Evolutionary conservation across 1,139 yeast species (phyloP).

Genomic region (Yamadazyma blattariae): DNA sequence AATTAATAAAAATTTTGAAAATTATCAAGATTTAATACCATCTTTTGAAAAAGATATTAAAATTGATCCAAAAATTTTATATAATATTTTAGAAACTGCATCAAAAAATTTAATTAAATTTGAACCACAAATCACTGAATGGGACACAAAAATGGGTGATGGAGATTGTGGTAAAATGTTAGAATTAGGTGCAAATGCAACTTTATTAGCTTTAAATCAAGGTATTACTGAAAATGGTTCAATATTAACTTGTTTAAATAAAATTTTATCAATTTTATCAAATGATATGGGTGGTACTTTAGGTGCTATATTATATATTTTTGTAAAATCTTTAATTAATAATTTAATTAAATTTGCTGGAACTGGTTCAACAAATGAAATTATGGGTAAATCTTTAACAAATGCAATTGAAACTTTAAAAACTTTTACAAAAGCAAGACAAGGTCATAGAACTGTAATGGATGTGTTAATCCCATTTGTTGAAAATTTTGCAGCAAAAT

Average conservation of each 20-base stretch:
- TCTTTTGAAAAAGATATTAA: constrained; percentile 22
- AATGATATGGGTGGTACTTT: constrained; percentile 57
- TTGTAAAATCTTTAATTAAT: constrained; percentile 40
- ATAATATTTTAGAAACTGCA: constrained; percentile 29
- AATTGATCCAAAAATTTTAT: constrained; percentile 29
- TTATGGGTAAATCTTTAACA: constrained; percentile 25
- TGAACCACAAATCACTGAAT: constrained; percentile 47
- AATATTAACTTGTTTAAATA: constrained; percentile 26
- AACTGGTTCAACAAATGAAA: constrained; percentile 13
- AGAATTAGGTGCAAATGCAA: constrained; percentile 39
- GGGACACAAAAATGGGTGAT: constrained; percentile 52
- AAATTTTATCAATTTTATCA: constrained; percentile 38
- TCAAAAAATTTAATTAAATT: constrained; percentile 34
- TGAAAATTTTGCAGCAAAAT: constrained; percentile 22
- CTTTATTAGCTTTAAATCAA: constrained; percentile 29
- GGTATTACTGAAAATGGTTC: constrained; percentile 19
- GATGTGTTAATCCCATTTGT: constrained; percentile 52
- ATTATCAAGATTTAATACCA: constrained; percentile 27
- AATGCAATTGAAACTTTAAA: constrained; percentile 32
- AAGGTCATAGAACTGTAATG: constrained; percentile 53
- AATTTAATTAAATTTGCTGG: constrained; percentile 22
- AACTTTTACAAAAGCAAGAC: constrained; percentile 45
- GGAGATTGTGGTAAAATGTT: constrained; percentile 53
- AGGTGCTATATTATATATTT: constrained; percentile 49
- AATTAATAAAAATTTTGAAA: constrained; percentile 34